phyloP scores from a whole-genome alignment of 2,329 filamentous ascomycete species.

The Fusarium domesticum region DNA sequence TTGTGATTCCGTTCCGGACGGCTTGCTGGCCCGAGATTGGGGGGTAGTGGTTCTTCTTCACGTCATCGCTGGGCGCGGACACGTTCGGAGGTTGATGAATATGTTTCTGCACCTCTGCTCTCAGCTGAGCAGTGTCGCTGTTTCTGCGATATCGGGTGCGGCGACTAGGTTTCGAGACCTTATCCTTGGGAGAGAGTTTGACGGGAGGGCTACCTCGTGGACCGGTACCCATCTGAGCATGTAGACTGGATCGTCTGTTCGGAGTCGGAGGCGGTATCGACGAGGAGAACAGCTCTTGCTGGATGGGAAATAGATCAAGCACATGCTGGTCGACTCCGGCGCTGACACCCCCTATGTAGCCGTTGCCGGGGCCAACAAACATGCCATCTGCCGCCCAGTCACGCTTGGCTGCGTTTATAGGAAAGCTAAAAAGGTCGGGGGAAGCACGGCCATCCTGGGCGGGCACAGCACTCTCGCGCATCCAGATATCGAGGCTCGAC shows the following conservation, averaged over 20 bases:
- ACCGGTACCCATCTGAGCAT: constrained; percentile 42
- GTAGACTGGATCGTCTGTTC: constrained; percentile 52
- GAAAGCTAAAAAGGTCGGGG: constrained; percentile 56
- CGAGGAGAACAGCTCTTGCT: constrained; percentile 39
- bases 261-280: constrained; percentile 46
- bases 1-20: constrained; percentile 46
- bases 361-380: constrained; percentile 38
- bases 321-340: constrained; percentile 38
- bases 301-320: constrained; percentile 44
- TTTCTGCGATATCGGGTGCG: constrained; percentile 24
- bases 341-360: constrained; percentile 22
- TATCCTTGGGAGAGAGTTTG: constrained; percentile 17
- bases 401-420: constrained; percentile 34
- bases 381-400: constrained; percentile 50
- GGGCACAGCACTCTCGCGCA: constrained; percentile 51
- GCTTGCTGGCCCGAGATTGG: constrained; percentile 46
- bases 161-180: constrained; percentile 17
- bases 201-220: constrained; percentile 14
- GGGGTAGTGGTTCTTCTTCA: constrained; percentile 47
- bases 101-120: constrained; percentile 26
- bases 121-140: constrained; percentile 33
- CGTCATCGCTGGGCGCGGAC: constrained; percentile 23
- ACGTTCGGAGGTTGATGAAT: constrained; percentile 23
- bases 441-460: constrained; percentile 35
- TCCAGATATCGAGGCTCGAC: constrained; percentile 57